Evolutionary conservation across 2,329 filamentous ascomycete species (phyloP).

Genomic region (Geoglossum cookeanum): DNA sequence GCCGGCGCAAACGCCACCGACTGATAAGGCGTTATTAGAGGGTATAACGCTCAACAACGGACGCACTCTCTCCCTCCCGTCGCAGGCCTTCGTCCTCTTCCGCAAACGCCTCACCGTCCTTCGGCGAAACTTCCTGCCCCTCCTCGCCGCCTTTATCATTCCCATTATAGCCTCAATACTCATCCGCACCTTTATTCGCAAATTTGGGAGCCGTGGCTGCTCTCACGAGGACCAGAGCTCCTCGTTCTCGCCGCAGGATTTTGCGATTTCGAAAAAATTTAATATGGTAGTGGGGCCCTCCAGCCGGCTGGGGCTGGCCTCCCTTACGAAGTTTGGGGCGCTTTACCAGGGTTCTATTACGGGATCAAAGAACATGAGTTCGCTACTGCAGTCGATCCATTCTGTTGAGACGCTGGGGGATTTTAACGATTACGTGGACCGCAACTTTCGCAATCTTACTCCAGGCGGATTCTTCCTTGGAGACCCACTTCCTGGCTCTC

Average conservation of each 20-base stretch:
- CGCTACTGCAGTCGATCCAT: conserved; percentile 19
- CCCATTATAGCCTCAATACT: conserved; percentile 65
- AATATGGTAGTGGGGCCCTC: not conserved
- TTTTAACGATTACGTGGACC: conserved; percentile 46
- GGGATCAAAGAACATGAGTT: not conserved
- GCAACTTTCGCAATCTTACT: conserved; percentile 46
- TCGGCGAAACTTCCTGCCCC: conserved; percentile 59
- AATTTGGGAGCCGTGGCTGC: conserved; percentile 20
- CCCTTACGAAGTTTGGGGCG: conserved; percentile 5
- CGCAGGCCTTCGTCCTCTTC: conserved; percentile 58
- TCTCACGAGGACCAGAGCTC: not conserved
- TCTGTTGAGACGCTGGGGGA: conserved; percentile 43
- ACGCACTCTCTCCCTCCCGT: conserved; percentile 44
- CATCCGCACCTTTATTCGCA: not conserved
- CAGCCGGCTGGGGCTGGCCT: not conserved
- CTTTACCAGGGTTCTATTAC: conserved; percentile 16
- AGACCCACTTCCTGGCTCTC: conserved; percentile 27
- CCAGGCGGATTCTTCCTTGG: conserved; percentile 69
- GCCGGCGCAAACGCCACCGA: not conserved
- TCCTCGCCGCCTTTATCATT: conserved; percentile 53
- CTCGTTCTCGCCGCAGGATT: not conserved
- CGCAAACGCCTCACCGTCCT: conserved; percentile 60
- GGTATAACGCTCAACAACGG: conserved; percentile 41
- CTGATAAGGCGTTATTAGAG: conserved; percentile 12
- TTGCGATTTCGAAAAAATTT: not conserved